These are phyloP conservation scores for Tetrastigma voinierianum DNA, from an alignment of 164 flowering plant genomes.

Conservation along the genomic window DNA sequence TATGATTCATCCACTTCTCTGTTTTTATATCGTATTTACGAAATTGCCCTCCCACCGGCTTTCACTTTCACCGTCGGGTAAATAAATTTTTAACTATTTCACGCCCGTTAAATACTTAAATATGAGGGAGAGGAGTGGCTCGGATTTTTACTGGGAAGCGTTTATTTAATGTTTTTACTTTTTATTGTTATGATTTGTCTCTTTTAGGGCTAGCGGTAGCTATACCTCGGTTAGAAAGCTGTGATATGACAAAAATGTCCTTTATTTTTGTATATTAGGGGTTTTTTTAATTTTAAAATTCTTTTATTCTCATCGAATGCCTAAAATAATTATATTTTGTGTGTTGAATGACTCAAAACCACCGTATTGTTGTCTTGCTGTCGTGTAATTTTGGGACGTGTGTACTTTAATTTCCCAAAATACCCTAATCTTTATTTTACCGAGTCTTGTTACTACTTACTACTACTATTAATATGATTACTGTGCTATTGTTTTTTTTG, in stretches of 20 bases:
- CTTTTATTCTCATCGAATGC: conserved; percentile 15
- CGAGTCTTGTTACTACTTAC: too few species aligned
- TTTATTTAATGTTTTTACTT: too few species aligned
- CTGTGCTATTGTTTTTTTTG: too few species aligned
- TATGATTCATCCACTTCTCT: not conserved
- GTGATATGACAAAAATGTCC: conserved; percentile 11
- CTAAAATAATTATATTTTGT: conserved; percentile 14
- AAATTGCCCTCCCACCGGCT: not conserved
- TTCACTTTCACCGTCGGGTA: not conserved
- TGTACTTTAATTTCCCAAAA: conserved; percentile 20
- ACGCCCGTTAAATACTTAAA: too few species aligned
- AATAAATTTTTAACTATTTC: not conserved
- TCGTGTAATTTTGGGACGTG: conserved; percentile 29
- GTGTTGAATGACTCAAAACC: conserved; percentile 29
- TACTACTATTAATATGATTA: too few species aligned
- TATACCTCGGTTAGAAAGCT: conserved; percentile 9
- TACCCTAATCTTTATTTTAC: too few species aligned
- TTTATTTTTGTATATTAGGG: not conserved
- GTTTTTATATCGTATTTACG: not conserved
- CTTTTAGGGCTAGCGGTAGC: not conserved
- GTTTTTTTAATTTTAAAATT: not conserved
- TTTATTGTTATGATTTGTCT: conserved; percentile 4
- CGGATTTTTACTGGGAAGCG: too few species aligned
- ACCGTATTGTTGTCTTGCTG: conserved; percentile 27
- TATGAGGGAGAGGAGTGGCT: too few species aligned